These are phyloP conservation scores for Colletotrichum karsti DNA, from an alignment of 2,329 filamentous ascomycete species.

Conservation along the genomic window DNA sequence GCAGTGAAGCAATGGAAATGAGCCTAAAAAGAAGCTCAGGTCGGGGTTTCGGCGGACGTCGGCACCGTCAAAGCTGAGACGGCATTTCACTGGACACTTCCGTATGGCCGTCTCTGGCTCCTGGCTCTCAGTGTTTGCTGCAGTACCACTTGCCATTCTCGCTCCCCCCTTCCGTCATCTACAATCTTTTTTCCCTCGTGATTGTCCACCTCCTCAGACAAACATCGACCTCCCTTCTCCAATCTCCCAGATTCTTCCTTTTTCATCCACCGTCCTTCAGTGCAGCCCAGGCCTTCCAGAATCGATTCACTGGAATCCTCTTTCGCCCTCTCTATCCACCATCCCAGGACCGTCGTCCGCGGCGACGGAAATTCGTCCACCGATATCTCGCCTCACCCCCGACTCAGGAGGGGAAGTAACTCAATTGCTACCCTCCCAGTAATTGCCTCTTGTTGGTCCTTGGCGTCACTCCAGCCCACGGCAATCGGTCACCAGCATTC, in stretches of 20 bases:
- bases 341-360: background rate
- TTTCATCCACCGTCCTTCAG: background rate
- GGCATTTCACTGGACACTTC: background rate
- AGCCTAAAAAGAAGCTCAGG: background rate
- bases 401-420: background rate
- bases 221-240: background rate
- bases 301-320: background rate
- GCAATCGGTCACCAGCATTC: background rate
- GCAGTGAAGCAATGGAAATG: background rate
- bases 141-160: background rate
- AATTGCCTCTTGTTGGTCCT: background rate
- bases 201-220: background rate
- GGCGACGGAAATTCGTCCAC: background rate
- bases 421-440: background rate
- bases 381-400: background rate
- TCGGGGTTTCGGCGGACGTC: conserved; percentile 16
- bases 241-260: no score
- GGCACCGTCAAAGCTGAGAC: conserved; percentile 28
- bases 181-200: background rate
- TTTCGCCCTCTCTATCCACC: background rate
- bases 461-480: background rate
- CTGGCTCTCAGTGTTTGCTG: background rate
- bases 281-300: background rate
- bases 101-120: background rate
- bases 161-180: background rate